These are phyloP conservation scores for Metschnikowia lachancei DNA, from an alignment of 805 yeast species.

Conservation along the genomic window DNA sequence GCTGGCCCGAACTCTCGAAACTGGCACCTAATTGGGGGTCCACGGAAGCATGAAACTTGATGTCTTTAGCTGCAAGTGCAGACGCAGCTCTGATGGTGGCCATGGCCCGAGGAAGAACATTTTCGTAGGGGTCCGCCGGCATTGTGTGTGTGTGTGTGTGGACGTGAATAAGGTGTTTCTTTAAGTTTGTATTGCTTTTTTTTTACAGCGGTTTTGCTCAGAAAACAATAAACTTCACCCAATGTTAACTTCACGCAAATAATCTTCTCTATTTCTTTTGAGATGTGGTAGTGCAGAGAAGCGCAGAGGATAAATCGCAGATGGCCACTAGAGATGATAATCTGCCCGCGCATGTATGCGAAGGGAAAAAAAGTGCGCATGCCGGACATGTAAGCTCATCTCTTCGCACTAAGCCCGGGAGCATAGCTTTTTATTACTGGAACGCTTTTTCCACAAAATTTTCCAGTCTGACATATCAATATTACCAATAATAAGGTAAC, in stretches of 20 bases:
- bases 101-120: conserved; percentile 6
- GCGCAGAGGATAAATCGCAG: no score
- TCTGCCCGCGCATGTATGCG: no score
- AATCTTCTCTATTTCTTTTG: no score
- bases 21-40: conserved; percentile 46
- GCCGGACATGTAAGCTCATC: conserved; percentile 1
- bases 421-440: background rate
- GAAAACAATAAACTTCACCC: no score
- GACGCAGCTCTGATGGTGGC: conserved; percentile 49
- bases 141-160: background rate
- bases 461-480: background rate
- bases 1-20: conserved; percentile 40
- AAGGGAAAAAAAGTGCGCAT: conserved; percentile 1
- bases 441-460: background rate
- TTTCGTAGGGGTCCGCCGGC: conserved; percentile 8
- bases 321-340: no score
- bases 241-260: no score
- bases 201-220: no score
- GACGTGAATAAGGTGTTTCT: background rate
- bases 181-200: no score
- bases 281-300: no score
- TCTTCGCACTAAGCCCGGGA: conserved; percentile 1
- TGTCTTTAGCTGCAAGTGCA: conserved; percentile 73
- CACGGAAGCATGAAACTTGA: conserved; percentile 67
- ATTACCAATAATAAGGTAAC: no score